Conservation (phyloP, 805 yeast genomes). For the Debaryomyces tyrocola region DNA sequence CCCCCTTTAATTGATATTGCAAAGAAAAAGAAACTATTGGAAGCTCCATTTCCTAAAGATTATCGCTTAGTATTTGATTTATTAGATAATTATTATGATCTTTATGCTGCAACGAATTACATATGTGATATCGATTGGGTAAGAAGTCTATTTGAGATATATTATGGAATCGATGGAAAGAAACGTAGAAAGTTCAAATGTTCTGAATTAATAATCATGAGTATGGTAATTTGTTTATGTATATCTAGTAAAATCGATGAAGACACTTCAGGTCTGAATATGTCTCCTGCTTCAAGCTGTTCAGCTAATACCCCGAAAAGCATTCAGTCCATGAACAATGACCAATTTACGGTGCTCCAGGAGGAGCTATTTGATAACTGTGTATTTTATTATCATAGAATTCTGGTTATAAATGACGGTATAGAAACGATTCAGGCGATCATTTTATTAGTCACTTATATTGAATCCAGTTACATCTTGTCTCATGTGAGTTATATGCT, state of each 20-base stretch:
- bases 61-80: constrained; percentile 22
- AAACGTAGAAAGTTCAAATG: constrained; percentile 18
- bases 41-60: constrained; percentile 27
- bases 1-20: constrained; percentile 24
- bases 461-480: constrained; percentile 30
- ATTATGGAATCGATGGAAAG: constrained; percentile 17
- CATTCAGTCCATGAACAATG: neutral
- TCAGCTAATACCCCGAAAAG: constrained; percentile 1
- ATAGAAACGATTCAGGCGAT: constrained; percentile 51
- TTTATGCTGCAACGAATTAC: constrained; percentile 19
- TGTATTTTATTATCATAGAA: constrained; percentile 52
- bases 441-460: constrained; percentile 44
- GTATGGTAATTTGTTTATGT: constrained; percentile 25
- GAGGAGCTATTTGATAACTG: constrained; percentile 3
- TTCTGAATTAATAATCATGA: constrained; percentile 37
- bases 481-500: constrained; percentile 30
- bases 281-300: neutral
- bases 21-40: constrained; percentile 17
- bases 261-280: constrained; percentile 1
- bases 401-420: constrained; percentile 52
- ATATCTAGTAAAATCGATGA: constrained; percentile 21
- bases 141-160: constrained; percentile 21
- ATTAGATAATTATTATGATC: constrained; percentile 23
- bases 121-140: constrained; percentile 17
- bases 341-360: neutral